phyloP scores from a whole-genome alignment of 1,284 basidiomycete genomes.

The Trichosporon faecale region DNA sequence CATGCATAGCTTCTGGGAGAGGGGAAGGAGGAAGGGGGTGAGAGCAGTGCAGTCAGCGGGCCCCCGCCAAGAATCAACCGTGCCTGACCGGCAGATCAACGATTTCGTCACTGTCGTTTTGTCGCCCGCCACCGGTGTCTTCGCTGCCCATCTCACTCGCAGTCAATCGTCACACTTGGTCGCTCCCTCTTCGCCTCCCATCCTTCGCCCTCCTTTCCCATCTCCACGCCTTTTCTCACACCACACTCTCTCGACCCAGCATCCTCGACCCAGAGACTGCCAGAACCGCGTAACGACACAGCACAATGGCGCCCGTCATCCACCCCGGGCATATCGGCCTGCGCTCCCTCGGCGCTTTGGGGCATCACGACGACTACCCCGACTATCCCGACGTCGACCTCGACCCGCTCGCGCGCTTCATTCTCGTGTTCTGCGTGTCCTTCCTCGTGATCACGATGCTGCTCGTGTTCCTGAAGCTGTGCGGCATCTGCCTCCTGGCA shows the following conservation, averaged over 20 bases:
- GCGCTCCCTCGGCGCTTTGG: background rate
- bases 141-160: background rate
- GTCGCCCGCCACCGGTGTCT: background rate
- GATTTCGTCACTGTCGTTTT: background rate
- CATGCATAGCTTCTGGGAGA: too few species aligned
- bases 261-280: too few species aligned
- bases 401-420: slow-evolving; percentile 4
- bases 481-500: background rate
- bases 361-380: background rate
- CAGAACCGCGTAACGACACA: background rate
- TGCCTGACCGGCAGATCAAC: background rate
- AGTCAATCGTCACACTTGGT: background rate
- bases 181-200: background rate
- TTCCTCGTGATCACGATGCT: background rate
- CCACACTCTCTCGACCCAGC: too few species aligned
- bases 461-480: background rate
- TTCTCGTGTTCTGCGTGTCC: background rate
- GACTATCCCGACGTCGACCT: background rate
- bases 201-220: background rate
- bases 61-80: too few species aligned
- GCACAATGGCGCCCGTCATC: background rate
- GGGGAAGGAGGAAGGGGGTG: too few species aligned
- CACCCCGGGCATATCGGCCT: background rate
- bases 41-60: too few species aligned
- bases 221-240: too few species aligned